Evolutionary conservation across 179 eudicot genomes (phyloP), one percentile per base, ranked within the genome.

Genomic region (Vitellaria paradoxa): DNA sequence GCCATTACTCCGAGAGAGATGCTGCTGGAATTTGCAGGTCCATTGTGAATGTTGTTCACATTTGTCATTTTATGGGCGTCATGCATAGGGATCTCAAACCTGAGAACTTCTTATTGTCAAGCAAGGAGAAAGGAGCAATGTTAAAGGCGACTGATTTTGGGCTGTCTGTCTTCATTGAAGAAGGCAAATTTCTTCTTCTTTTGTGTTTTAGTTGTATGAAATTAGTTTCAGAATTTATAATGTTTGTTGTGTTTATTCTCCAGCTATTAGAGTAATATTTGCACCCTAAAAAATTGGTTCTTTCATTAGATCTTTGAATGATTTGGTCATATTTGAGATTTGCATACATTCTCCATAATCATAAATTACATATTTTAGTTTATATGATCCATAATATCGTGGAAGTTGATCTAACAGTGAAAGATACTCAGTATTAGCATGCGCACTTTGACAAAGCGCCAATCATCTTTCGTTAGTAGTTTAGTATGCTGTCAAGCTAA

Each of bases 41-140:
- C 79, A 85, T 91, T 84, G 93, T 91, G 60, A 89, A 78, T 85
- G 90, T 89, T 70, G 91, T 91, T 73, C 87, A 88, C 70, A 78
- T 83, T 76, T 89, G 95, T 69, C 92, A 91, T 74, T 91, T 91
- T 65, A 91, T 91, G 95, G 95, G 95, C 63, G 95, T 91, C 70
- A 76, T 87, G 89, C 95, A 91, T 67, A 85, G 92, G 52, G 95
- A 87, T 86, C 88, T 89, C 77, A 89, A 91, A 81, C 93, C 95
- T 0, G 92, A 89, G 84, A 89, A 91, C 80, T 91, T 91, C 85
- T 86, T 91, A 81, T 74, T 91, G 69, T 74, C 91, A 63, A 81
- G 87, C 37, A 86, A 84, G 82, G 86, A 76, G 49, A 90, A 89
- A 11, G 86, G 85, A 42, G 82, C 89, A 14, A 85, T 88, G 89